Percentiles rank a stretch among this genome's conserved stretches.
Conservation (phyloP, 495 filamentous ascomycete species). For the Usnea hakonensis region DNA sequence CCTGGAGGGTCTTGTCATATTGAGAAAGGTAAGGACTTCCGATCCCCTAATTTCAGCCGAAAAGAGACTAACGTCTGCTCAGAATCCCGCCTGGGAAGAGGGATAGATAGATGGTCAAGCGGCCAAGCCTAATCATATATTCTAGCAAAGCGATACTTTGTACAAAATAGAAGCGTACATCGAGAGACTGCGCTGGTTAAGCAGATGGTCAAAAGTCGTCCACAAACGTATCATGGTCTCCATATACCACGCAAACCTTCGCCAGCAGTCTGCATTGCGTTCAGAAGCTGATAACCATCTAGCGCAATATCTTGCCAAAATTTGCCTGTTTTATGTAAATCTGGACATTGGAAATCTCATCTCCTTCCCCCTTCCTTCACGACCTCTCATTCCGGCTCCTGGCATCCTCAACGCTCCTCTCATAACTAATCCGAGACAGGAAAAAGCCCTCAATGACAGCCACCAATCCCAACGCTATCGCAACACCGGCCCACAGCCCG, state of each 20-base stretch:
- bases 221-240: background rate
- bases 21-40: conserved; percentile 71
- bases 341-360: background rate
- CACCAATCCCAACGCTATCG: conserved; percentile 52
- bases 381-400: conserved; percentile 54
- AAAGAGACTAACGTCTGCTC: conserved; percentile 26
- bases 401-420: conserved; percentile 67
- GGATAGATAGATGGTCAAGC: conserved; percentile 2
- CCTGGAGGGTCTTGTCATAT: conserved; percentile 88
- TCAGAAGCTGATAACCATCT: background rate
- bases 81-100: conserved; percentile 51
- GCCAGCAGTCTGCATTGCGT: background rate
- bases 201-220: background rate
- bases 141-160: conserved; percentile 4
- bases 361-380: conserved; percentile 26
- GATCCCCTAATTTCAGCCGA: background rate
- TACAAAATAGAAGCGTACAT: conserved; percentile 8
- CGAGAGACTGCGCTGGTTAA: background rate
- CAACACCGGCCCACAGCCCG: conserved; percentile 79
- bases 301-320: background rate
- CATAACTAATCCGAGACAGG: conserved; percentile 59
- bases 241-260: background rate
- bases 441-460: conserved; percentile 58
- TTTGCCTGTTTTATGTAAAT: background rate
- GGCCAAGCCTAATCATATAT: background rate